A percentile compares a stretch with the other conserved stretches of the same genome.
phyloP scores from a whole-genome alignment of 179 eudicot species.

The Sideroxylon spinosum region DNA sequence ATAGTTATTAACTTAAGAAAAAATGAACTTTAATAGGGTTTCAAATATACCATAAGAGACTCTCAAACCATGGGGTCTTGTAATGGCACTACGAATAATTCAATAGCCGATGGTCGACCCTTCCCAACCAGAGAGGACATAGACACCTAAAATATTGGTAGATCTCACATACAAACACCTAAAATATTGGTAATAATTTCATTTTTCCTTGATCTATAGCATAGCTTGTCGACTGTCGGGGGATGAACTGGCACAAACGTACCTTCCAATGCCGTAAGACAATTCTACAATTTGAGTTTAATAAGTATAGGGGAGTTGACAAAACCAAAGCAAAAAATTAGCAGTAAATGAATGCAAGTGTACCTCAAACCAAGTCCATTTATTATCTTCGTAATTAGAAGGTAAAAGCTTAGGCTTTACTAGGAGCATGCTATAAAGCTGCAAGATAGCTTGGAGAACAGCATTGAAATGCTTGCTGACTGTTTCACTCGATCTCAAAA shows the following conservation, averaged over 20 bases:
- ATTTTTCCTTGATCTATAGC: conserved; percentile 6
- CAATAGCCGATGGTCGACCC: conserved; percentile 15
- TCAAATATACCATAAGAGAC: not conserved
- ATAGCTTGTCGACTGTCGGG: not conserved
- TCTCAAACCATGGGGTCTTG: conserved; percentile 11
- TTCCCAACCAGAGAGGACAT: conserved; percentile 24
- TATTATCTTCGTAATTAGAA: not conserved
- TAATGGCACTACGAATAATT: conserved; percentile 10
- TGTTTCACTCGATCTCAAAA: not conserved
- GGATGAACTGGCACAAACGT: not conserved
- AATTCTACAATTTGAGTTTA: not conserved
- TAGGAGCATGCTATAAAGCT: not conserved
- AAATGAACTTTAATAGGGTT: no score
- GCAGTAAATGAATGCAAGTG: not conserved
- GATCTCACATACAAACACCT: conserved; percentile 1
- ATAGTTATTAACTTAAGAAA: no score
- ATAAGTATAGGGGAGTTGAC: not conserved
- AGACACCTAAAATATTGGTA: conserved; percentile 16
- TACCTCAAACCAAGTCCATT: not conserved
- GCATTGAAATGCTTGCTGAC: not conserved
- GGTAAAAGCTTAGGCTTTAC: not conserved
- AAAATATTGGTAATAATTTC: conserved; percentile 15
- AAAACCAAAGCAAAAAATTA: not conserved
- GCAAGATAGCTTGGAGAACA: not conserved
- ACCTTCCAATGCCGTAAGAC: not conserved